Evolutionary conservation across 108 stramenopile genomes (phyloP), one percentile per base, ranked within the genome.

Genomic region (Cyclotella cryptica): DNA sequence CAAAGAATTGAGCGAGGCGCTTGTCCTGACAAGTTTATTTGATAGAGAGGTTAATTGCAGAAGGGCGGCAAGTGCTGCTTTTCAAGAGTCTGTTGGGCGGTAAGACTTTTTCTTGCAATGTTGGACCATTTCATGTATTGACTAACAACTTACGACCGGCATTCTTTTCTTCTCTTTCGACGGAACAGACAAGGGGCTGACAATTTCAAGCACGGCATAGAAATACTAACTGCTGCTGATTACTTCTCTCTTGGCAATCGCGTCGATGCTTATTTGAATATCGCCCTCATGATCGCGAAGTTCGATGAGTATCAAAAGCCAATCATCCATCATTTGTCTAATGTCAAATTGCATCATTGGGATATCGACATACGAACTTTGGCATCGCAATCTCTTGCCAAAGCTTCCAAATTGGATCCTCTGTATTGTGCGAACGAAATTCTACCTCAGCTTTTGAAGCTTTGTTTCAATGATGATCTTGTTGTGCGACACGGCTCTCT

Each of bases 1-100:
- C 6, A 59, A 69, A 14, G 71, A 78, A 6, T 81, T 99, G 39
- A 88, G 88, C 51, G 72, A 77, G 40, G 89, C 90, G 24, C 84
- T 99, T 59, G 88, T 99, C 14, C 42, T 92, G 64, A 87, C 98
- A 24, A 93, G 97, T 66, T 81, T 99, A 52, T 98, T 98, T 77
- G 99, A 99, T 80, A 79, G 98, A 41, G 99, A 99, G 78, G 91
- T 99, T 12, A 98, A 99, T 83, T 98, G 98, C 55, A 84, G 99
- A 18, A 85, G 99, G 40, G 99, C 99, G 17, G 99, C 99, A 15
- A 93, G 97, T 65, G 99, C 99, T 15, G 99, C 99, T 13, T 99
- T 99, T 76, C 98, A 99, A 75, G 94, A 96, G 73, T 85, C 84
- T 68, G 90, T 91, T n/a, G 92, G 94, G 12, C 15, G 60, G 60